phyloP scores from a whole-genome alignment of 345 rosid genomes.

The Dipteronia dyeriana region DNA sequence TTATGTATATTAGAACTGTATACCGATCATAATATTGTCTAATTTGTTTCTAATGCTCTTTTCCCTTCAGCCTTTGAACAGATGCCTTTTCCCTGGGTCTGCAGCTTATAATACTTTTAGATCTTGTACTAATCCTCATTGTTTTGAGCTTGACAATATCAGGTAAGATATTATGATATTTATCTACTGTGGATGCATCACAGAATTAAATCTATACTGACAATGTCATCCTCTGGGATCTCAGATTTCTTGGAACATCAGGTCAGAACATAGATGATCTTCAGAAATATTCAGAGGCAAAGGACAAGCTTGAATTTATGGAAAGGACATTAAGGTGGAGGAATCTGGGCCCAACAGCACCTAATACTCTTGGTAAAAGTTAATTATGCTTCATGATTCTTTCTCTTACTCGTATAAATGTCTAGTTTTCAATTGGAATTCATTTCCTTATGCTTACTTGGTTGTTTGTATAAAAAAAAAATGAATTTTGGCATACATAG shows the following conservation, averaged over 20 bases:
- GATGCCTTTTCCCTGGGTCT: constrained; percentile 94
- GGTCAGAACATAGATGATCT: constrained; percentile 97
- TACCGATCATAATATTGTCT: constrained; percentile 9
- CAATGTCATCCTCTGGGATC: constrained; percentile 19
- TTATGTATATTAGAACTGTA: neutral
- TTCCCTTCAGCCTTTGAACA: constrained; percentile 72
- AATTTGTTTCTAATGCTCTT: constrained; percentile 18
- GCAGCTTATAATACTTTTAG: constrained; percentile 81
- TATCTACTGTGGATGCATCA: neutral
- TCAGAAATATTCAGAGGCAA: constrained; percentile 82
- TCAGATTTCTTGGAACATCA: constrained; percentile 98
- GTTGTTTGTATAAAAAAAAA: constrained; percentile 3
- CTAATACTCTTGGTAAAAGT: constrained; percentile 83
- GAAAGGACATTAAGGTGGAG: constrained; percentile 96
- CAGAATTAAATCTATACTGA: constrained; percentile 14
- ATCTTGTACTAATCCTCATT: constrained; percentile 94
- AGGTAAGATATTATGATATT: constrained; percentile 43
- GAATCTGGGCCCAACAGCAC: constrained; percentile 96
- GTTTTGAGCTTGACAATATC: constrained; percentile 82
- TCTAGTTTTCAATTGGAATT: constrained; percentile 1
- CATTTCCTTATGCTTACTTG: neutral
- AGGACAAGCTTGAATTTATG: constrained; percentile 76
- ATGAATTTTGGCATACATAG: neutral
- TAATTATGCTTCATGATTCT: neutral
- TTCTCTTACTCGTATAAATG: constrained; percentile 9